Evolutionary conservation across 495 filamentous ascomycete species (phyloP).

Genomic region (Penicillium daleae): DNA sequence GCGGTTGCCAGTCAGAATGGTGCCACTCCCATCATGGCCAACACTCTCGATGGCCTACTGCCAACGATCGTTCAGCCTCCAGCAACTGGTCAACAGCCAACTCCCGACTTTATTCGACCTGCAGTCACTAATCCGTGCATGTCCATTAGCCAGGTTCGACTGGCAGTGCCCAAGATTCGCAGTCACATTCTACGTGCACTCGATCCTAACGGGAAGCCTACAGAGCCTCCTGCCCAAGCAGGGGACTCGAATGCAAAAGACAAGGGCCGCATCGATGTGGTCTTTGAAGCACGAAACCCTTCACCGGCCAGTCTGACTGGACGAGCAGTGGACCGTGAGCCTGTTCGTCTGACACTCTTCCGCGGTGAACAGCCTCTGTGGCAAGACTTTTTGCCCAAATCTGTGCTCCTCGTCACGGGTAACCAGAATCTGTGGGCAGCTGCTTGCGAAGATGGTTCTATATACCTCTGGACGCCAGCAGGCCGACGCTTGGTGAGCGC

Average conservation of each 20-base stretch:
- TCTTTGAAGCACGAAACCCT: conserved; percentile 77
- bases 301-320: conserved; percentile 59
- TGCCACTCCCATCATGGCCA: conserved; percentile 72
- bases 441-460: conserved; percentile 89
- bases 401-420: conserved; percentile 83
- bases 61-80: conserved; percentile 60
- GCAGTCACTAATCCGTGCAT: conserved; percentile 82
- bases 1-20: conserved; percentile 60
- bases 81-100: conserved; percentile 64
- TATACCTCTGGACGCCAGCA: conserved; percentile 95
- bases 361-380: conserved; percentile 85
- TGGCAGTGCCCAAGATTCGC: conserved; percentile 88
- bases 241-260: conserved; percentile 59
- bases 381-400: conserved; percentile 88
- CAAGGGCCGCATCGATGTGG: conserved; percentile 62
- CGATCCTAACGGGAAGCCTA: conserved; percentile 48
- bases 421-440: conserved; percentile 90
- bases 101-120: conserved; percentile 85
- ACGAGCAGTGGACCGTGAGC: conserved; percentile 68
- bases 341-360: conserved; percentile 77
- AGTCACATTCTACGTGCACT: conserved; percentile 69
- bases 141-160: conserved; percentile 78
- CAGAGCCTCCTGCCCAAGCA: conserved; percentile 48
- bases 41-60: conserved; percentile 75
- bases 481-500: conserved; percentile 83